A percentile compares a stretch with the other conserved stretches of the same genome.
Conservation (phyloP, 345 rosid species). For the Ricinus communis region DNA sequence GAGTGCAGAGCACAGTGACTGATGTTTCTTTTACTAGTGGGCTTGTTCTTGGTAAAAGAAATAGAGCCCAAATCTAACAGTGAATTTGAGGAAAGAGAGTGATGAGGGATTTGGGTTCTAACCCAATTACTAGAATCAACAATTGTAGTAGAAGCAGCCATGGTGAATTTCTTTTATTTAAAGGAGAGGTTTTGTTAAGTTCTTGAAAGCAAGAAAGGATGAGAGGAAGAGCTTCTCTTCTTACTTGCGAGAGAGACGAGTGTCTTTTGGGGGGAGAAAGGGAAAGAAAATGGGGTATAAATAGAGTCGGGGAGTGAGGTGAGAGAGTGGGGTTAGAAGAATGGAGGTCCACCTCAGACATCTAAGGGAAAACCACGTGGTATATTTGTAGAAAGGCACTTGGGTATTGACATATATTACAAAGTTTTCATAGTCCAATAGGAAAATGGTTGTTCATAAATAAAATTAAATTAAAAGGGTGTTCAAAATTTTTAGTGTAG, state of each 20-base stretch:
- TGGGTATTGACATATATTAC: conserved; percentile 16
- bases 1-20: conserved; percentile 44
- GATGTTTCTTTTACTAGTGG: conserved; percentile 13
- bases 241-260: not conserved
- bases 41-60: conserved; percentile 16
- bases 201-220: not conserved
- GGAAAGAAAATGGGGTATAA: conserved; percentile 24
- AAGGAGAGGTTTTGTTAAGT: not conserved
- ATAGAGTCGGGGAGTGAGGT: conserved; percentile 26
- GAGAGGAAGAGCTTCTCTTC: not conserved
- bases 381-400: conserved; percentile 32
- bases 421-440: not conserved
- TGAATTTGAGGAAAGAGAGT: conserved; percentile 23
- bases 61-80: conserved; percentile 26
- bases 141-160: conserved; percentile 43
- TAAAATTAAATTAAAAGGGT: no score
- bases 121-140: conserved; percentile 36
- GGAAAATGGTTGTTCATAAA: no score
- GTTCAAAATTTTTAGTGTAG: no score
- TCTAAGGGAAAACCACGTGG: conserved; percentile 44
- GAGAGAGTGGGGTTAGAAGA: not conserved
- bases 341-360: conserved; percentile 47
- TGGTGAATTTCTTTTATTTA: conserved; percentile 7
- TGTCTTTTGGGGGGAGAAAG: not conserved
- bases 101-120: conserved; percentile 33